phyloP scores from a whole-genome alignment of 257 asterid species.

The Nicotiana undulata region DNA sequence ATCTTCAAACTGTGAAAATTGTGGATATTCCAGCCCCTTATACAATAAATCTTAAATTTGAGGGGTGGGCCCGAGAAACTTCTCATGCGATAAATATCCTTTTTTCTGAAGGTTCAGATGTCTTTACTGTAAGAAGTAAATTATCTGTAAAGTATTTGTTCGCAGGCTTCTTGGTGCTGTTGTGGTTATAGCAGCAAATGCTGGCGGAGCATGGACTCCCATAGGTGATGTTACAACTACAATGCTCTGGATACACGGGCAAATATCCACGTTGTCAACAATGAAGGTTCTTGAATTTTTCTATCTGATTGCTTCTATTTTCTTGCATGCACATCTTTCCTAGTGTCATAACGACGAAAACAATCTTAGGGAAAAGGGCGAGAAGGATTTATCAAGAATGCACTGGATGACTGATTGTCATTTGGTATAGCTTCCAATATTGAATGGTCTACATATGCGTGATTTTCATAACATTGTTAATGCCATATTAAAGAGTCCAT shows the following conservation, averaged over 20 bases:
- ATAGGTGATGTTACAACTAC: slow-evolving; percentile 98
- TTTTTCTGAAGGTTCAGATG: not conserved
- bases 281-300: slow-evolving; percentile 62
- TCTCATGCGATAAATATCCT: not conserved
- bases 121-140: not conserved
- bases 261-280: slow-evolving; percentile 78
- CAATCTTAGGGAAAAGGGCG: not conserved
- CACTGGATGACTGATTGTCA: not conserved
- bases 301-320: slow-evolving; percentile 2
- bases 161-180: slow-evolving; percentile 92
- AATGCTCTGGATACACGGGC: slow-evolving; percentile 99
- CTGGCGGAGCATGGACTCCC: slow-evolving; percentile 99
- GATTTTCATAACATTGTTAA: not conserved
- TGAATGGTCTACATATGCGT: not conserved
- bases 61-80: not conserved
- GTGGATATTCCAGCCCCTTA: not conserved
- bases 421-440: not conserved
- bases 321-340: not conserved
- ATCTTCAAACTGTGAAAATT: not conserved
- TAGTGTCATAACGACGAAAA: not conserved
- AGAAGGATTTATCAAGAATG: not conserved
- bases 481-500: not conserved
- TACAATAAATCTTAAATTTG: not conserved
- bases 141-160: slow-evolving; percentile 15
- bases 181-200: slow-evolving; percentile 95